Evolutionary conservation across 192 early-diverging fungal species (phyloP), one percentile per base, ranked within the genome.

Genomic region (Borealophlyctis nickersoniae): DNA sequence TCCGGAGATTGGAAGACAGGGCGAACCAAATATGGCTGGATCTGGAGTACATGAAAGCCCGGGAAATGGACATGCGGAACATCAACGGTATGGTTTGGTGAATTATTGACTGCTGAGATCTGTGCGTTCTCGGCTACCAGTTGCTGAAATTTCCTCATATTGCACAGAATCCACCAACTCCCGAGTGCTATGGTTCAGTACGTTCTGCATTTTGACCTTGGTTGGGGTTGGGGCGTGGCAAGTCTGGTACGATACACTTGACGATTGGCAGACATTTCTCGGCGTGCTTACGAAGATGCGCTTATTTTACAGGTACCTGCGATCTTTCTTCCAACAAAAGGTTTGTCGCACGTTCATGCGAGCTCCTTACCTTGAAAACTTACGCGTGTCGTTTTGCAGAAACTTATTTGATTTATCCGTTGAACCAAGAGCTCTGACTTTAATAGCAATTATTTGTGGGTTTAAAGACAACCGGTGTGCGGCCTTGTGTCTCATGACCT

Each of bases 321-420:
- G 86, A 57, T 79, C 79, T 31, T 95, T 91, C 84, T 93, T 95
- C 88, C 85, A 89, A 68, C 80, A 85, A 71, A 94, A 94, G 87
- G 67, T 69, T 13, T 45, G 39, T n/a, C n/a, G n/a, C n/a, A n/a
- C n/a, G n/a, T n/a, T n/a, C n/a, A n/a, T n/a, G n/a, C n/a, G n/a
- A n/a, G n/a, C n/a, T n/a, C n/a, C n/a, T n/a, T n/a, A n/a, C n/a
- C n/a, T n/a, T n/a, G n/a, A n/a, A n/a, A n/a, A n/a, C n/a, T n/a
- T n/a, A n/a, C n/a, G n/a, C n/a, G n/a, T n/a, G n/a, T n/a, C n/a
- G n/a, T n/a, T n/a, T n/a, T n/a, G n/a, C n/a, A n/a, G n/a, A n/a
- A n/a, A n/a, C n/a, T n/a, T n/a, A n/a, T n/a, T n/a, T n/a, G n/a
- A n/a, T n/a, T n/a, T n/a, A n/a, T n/a, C n/a, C n/a, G n/a, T n/a